phyloP scores from a whole-genome alignment of 164 flowering plant genomes.

The Amborella trichopoda region DNA sequence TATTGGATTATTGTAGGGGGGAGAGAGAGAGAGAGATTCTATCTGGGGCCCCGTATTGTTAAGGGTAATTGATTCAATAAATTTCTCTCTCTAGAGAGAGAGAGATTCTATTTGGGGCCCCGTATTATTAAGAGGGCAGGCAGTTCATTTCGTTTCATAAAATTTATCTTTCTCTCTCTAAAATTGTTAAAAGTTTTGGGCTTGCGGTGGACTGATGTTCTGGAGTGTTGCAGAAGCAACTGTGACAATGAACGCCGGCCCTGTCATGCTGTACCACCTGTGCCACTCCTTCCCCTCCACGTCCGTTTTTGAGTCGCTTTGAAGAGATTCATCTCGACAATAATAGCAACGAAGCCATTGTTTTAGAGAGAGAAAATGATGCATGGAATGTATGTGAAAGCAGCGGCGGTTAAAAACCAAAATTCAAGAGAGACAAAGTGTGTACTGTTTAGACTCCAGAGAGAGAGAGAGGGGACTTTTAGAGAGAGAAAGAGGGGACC shows the following conservation, averaged over 20 bases:
- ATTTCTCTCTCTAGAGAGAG: too few species aligned
- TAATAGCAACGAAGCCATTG: slow-evolving; percentile 15
- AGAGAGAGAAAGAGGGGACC: slow-evolving; percentile 15
- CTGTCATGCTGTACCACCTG: slow-evolving; percentile 22
- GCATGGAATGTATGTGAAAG: too few species aligned
- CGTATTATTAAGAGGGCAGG: too few species aligned
- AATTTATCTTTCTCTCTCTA: too few species aligned
- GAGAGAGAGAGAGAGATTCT: too few species aligned
- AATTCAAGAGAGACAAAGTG: background rate
- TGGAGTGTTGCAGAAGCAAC: slow-evolving; percentile 31
- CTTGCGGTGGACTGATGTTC: too few species aligned
- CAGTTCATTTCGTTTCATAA: too few species aligned
- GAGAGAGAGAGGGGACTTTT: slow-evolving; percentile 4
- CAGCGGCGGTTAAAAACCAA: background rate
- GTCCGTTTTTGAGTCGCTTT: slow-evolving; percentile 23
- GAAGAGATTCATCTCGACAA: slow-evolving; percentile 27
- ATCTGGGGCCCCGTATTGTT: too few species aligned
- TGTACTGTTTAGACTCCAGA: background rate
- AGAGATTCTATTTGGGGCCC: too few species aligned
- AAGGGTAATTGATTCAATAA: too few species aligned
- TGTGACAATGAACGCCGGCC: slow-evolving; percentile 7
- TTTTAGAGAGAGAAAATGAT: background rate
- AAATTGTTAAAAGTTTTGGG: too few species aligned
- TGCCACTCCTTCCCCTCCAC: slow-evolving; percentile 5
- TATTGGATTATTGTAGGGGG: too few species aligned